These are phyloP conservation scores for Nosema muscidifuracis DNA, from an alignment of 371 early-diverging fungal species.

Conservation along the genomic window DNA sequence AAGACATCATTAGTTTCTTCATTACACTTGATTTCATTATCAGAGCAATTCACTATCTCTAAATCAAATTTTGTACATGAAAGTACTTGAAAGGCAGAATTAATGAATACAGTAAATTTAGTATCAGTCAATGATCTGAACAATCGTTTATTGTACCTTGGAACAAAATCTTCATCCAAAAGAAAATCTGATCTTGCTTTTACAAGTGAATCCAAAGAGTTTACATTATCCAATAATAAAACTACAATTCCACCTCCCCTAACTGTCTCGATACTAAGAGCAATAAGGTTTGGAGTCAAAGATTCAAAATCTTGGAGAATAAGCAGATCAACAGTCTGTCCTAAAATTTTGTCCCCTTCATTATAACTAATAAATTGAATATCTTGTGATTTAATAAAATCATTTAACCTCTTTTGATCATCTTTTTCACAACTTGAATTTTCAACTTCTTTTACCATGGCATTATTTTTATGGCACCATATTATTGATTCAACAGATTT, in stretches of 20 bases:
- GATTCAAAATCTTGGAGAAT: constrained; percentile 96
- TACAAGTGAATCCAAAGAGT: constrained; percentile 68
- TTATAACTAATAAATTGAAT: constrained; percentile 70
- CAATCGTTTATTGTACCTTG: constrained; percentile 91
- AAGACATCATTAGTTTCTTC: constrained; percentile 74
- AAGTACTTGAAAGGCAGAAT: constrained; percentile 86
- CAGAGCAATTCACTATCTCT: constrained; percentile 56
- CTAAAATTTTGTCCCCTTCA: constrained; percentile 91
- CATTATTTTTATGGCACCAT: constrained; percentile 56
- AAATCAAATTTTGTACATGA: constrained; percentile 67
- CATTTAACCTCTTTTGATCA: constrained; percentile 33
- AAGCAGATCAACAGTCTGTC: constrained; percentile 94
- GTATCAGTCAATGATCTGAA: constrained; percentile 81
- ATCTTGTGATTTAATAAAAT: constrained; percentile 47
- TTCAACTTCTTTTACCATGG: constrained; percentile 30
- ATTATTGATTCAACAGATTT: constrained; percentile 32
- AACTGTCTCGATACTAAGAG: constrained; percentile 92
- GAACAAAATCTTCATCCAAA: constrained; percentile 71
- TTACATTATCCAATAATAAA: constrained; percentile 62
- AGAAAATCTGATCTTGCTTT: constrained; percentile 77
- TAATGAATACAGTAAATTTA: constrained; percentile 81
- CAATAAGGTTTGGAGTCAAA: constrained; percentile 88
- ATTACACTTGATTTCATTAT: constrained; percentile 70
- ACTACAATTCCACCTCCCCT: constrained; percentile 95
- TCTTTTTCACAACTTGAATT: constrained; percentile 8